Percentiles rank a stretch among this genome's conserved stretches.
phyloP scores from a whole-genome alignment of 768 basidiomycete species.

The Suillus subaureus region DNA sequence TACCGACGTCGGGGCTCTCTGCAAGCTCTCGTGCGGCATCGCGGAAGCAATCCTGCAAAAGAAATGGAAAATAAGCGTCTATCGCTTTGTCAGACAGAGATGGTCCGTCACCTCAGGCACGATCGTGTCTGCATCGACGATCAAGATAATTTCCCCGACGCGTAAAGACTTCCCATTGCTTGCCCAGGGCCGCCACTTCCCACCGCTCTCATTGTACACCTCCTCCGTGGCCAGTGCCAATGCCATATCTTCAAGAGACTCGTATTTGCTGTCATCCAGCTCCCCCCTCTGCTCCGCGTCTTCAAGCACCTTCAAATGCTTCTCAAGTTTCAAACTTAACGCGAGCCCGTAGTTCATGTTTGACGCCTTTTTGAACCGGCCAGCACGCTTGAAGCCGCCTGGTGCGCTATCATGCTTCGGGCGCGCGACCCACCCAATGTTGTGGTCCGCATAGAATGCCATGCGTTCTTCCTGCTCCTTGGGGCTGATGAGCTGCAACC shows the following conservation, averaged over 20 bases:
- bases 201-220: slow-evolving; percentile 59
- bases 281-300: slow-evolving; percentile 33
- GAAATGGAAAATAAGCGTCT: background rate
- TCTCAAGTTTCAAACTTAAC: slow-evolving; percentile 55
- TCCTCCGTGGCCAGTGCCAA: slow-evolving; percentile 76
- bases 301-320: slow-evolving; percentile 44
- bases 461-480: slow-evolving; percentile 69
- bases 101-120: slow-evolving; percentile 61
- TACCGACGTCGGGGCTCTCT: slow-evolving; percentile 83
- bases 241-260: slow-evolving; percentile 63
- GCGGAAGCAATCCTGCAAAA: slow-evolving; percentile 78
- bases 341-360: slow-evolving; percentile 88
- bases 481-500: slow-evolving; percentile 65
- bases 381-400: slow-evolving; percentile 78
- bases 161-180: slow-evolving; percentile 75
- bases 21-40: slow-evolving; percentile 83
- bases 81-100: background rate
- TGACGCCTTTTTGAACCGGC: slow-evolving; percentile 88
- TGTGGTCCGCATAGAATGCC: slow-evolving; percentile 73
- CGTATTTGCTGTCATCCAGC: slow-evolving; percentile 41
- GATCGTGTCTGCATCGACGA: slow-evolving; percentile 86
- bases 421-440: slow-evolving; percentile 84
- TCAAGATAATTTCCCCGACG: slow-evolving; percentile 77
- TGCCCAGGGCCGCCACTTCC: slow-evolving; percentile 73
- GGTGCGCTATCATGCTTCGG: slow-evolving; percentile 63